Conservation (phyloP, 129 eudicot species). For the Arctium minus region DNA sequence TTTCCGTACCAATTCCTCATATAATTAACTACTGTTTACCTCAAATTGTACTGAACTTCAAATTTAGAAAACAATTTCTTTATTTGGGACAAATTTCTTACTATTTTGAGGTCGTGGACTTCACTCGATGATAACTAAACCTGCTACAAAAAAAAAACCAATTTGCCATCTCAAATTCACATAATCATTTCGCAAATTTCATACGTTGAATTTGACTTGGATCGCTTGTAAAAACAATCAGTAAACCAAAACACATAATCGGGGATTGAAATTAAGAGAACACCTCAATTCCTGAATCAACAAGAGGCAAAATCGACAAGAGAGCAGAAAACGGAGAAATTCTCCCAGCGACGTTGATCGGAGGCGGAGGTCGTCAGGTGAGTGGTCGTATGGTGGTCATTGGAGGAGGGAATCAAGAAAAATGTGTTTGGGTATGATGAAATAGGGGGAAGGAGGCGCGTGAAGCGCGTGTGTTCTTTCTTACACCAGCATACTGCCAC, state of each 20-base stretch:
- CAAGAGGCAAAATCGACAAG: background rate
- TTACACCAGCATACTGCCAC: background rate
- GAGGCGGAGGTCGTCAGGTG: constrained; percentile 6
- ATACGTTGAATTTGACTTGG: background rate
- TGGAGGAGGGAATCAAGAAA: constrained; percentile 11
- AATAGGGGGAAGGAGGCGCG: constrained; percentile 1
- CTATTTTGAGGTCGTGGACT: background rate
- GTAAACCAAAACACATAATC: constrained; percentile 9
- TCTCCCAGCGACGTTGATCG: constrained; percentile 9
- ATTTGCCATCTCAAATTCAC: background rate
- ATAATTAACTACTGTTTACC: background rate
- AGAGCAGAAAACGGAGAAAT: background rate
- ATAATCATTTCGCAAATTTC: background rate
- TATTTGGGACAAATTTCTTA: background rate
- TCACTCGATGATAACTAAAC: constrained; percentile 11
- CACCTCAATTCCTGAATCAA: background rate
- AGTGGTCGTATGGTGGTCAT: constrained; percentile 1
- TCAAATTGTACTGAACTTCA: background rate
- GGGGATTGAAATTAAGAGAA: background rate
- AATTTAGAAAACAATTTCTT: background rate
- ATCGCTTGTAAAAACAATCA: background rate
- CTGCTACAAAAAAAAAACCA: background rate
- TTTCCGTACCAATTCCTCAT: background rate
- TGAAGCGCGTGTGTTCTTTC: constrained; percentile 7
- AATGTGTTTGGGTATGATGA: constrained; percentile 1